Evolutionary conservation across 345 rosid species (phyloP).

Genomic region (Bruguiera sexangula): DNA sequence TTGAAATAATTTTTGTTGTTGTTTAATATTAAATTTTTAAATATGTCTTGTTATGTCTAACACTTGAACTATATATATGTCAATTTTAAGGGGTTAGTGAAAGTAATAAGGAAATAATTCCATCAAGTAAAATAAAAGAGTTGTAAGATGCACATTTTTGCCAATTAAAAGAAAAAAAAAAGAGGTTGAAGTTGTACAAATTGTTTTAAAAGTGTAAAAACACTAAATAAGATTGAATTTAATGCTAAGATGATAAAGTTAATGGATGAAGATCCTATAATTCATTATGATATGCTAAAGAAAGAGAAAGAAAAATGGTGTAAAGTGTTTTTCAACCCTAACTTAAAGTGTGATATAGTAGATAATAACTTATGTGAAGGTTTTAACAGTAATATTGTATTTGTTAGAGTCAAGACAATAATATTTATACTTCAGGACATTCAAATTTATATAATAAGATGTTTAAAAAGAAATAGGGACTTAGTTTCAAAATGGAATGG

Average conservation of each 20-base stretch:
- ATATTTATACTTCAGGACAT: not conserved
- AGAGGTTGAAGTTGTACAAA: not conserved
- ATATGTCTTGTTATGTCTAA: fast-evolving
- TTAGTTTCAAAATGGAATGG: too few relatives aligned
- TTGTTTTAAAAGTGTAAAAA: not conserved
- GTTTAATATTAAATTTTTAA: too few relatives aligned
- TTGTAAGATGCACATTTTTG: not conserved
- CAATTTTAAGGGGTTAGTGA: not conserved
- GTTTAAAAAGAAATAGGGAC: not conserved
- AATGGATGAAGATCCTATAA: fast-evolving
- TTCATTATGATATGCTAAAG: not conserved
- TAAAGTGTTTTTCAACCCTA: not conserved
- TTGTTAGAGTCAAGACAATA: not conserved
- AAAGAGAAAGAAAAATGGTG: not conserved
- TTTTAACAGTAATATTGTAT: not conserved
- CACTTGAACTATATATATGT: too few relatives aligned
- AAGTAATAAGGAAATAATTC: not conserved
- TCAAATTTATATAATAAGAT: not conserved
- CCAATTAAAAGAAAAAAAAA: not conserved
- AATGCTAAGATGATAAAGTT: not conserved
- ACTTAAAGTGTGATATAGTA: not conserved
- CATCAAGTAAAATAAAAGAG: not conserved
- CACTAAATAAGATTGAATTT: not conserved
- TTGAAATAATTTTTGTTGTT: not conserved
- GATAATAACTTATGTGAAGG: not conserved